Conservation (phyloP, 2,329 filamentous ascomycete species). For the Neoscytalidium dimidiatum region DNA sequence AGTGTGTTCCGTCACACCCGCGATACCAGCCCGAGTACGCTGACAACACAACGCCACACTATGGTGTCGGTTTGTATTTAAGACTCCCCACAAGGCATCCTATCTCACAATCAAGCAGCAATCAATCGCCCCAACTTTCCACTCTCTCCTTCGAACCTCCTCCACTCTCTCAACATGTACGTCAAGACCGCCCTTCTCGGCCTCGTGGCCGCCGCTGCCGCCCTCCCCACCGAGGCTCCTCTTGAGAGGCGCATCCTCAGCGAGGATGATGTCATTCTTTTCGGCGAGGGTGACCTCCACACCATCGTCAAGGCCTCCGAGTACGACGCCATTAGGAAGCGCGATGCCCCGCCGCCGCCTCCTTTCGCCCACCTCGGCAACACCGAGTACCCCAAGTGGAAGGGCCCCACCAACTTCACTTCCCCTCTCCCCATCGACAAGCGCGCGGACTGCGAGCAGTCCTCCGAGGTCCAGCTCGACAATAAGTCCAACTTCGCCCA, state of each 20-base stretch:
- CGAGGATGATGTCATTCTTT: slow-evolving; percentile 3
- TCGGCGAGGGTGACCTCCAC: background rate
- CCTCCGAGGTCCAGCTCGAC: slow-evolving; percentile 2
- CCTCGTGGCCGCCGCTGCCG: background rate
- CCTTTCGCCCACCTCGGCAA: background rate
- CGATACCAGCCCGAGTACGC: background rate
- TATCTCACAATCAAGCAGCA: background rate
- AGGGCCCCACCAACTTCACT: background rate
- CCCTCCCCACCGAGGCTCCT: background rate
- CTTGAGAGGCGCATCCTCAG: background rate
- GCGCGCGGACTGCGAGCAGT: background rate
- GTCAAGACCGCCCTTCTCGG: slow-evolving; percentile 1
- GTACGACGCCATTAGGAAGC: background rate
- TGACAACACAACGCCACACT: background rate
- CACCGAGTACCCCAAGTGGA: background rate
- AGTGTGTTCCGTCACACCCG: background rate
- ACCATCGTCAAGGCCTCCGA: background rate
- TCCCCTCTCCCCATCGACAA: background rate
- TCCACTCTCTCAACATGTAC: background rate
- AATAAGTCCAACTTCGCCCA: background rate
- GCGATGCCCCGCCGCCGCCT: background rate
- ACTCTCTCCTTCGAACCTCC: background rate
- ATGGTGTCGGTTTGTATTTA: background rate
- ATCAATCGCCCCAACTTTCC: background rate
- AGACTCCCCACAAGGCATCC: background rate